Evolutionary conservation across 306 rosid species (phyloP).

Genomic region (Citrullus amarus): DNA sequence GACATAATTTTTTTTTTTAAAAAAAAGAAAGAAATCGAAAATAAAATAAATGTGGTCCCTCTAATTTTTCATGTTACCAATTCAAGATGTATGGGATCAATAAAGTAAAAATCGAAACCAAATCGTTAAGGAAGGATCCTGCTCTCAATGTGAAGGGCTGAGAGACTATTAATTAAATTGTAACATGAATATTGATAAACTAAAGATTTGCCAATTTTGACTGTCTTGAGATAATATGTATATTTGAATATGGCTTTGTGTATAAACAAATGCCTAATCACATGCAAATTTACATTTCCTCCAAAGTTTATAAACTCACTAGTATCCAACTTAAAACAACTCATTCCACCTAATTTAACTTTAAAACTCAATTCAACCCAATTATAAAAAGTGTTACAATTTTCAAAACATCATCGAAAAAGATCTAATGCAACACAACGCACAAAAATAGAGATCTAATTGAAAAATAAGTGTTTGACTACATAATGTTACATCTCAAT

Average conservation of each 20-base stretch:
- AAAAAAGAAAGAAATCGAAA: background rate
- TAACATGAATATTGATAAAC: slow-evolving; percentile 19
- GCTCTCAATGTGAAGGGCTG: slow-evolving; percentile 23
- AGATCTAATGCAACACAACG: background rate
- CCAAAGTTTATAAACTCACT: background rate
- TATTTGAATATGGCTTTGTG: background rate
- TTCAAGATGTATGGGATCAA: slow-evolving; percentile 21
- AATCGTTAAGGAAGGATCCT: slow-evolving; percentile 51
- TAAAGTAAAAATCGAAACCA: slow-evolving; percentile 33
- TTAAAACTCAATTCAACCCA: background rate
- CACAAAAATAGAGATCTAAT: background rate
- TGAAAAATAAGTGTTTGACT: background rate
- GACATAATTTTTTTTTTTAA: background rate
- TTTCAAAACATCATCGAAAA: background rate
- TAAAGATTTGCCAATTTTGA: slow-evolving; percentile 29
- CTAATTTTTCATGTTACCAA: background rate
- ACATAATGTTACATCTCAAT: too few species aligned
- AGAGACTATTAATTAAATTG: slow-evolving; percentile 15
- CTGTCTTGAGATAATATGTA: slow-evolving; percentile 18
- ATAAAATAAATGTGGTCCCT: background rate
- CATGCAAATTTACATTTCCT: slow-evolving; percentile 19
- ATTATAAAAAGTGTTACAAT: background rate
- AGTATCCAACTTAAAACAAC: background rate
- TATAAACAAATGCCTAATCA: slow-evolving; percentile 31
- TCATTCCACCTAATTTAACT: background rate